phyloP scores from a whole-genome alignment of 2,329 filamentous ascomycete species.

The Alternaria burnsii region DNA sequence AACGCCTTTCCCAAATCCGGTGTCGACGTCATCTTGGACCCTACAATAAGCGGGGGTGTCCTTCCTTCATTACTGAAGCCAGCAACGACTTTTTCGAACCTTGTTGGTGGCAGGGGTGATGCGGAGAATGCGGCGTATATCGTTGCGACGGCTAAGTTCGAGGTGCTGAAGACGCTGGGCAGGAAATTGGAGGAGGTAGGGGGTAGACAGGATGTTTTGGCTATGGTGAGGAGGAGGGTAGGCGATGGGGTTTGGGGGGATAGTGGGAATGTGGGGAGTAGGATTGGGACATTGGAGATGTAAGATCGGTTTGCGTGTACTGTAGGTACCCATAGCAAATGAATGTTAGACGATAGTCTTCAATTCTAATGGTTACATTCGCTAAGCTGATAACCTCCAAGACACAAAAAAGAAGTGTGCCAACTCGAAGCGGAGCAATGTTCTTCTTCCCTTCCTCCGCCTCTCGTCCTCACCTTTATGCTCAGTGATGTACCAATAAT shows the following conservation, averaged over 20 bases:
- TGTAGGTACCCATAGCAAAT: too few species aligned
- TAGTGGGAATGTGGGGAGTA: constrained; percentile 53
- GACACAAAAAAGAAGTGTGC: neutral
- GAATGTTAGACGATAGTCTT: too few species aligned
- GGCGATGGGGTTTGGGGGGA: constrained; percentile 55
- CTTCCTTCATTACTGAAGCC: constrained; percentile 67
- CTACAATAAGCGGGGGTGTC: constrained; percentile 59
- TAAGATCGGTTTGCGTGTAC: neutral
- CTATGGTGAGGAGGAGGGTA: constrained; percentile 53
- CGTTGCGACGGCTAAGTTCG: constrained; percentile 66
- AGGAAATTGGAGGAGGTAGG: constrained; percentile 52
- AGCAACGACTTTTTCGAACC: constrained; percentile 64
- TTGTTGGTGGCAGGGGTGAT: constrained; percentile 67
- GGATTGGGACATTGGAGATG: constrained; percentile 57
- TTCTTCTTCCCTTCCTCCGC: neutral
- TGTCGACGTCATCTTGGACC: constrained; percentile 61
- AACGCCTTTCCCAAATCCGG: constrained; percentile 52
- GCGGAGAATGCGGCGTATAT: constrained; percentile 65
- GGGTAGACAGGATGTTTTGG: constrained; percentile 51
- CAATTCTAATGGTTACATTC: too few species aligned
- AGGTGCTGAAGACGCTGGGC: constrained; percentile 62
- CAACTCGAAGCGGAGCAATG: neutral
- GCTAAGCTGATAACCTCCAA: neutral
- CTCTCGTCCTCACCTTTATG: neutral
- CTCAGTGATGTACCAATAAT: neutral